Evolutionary conservation across 1,139 yeast species (phyloP).

Genomic region (Nadsonia starkeyi-henricii): DNA sequence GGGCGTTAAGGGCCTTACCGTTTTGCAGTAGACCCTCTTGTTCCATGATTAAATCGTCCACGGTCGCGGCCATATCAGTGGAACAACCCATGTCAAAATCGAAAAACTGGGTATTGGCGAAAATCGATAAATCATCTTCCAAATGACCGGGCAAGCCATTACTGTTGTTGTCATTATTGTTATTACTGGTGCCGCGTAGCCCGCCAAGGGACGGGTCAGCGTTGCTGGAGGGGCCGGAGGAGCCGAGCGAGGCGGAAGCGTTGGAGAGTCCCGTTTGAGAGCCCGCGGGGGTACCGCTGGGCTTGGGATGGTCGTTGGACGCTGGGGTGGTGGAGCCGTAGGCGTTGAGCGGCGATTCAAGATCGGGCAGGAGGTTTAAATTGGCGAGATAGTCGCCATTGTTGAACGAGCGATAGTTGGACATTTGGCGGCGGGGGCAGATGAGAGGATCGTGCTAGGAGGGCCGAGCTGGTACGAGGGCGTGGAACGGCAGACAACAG

Average conservation of each 20-base stretch:
- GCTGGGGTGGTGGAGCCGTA: not conserved
- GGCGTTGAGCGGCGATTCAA: slow-evolving; percentile 3
- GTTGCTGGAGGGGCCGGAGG: not conserved
- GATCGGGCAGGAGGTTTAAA: slow-evolving; percentile 9
- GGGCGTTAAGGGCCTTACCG: slow-evolving; percentile 10
- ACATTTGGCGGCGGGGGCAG: slow-evolving; percentile 7
- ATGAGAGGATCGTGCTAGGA: not conserved
- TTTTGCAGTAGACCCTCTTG: slow-evolving; percentile 26
- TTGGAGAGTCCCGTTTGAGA: no score
- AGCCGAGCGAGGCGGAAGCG: not conserved
- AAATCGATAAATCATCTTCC: slow-evolving; percentile 27
- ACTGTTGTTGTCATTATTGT: not conserved
- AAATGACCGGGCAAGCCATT: not conserved
- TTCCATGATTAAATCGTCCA: slow-evolving; percentile 27
- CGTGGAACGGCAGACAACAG: no score
- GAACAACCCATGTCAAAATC: slow-evolving; percentile 31
- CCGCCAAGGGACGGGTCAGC: not conserved
- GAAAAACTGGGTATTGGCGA: slow-evolving; percentile 30
- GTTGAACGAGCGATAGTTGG: slow-evolving; percentile 3
- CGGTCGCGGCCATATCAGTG: slow-evolving; percentile 28
- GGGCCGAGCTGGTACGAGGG: not conserved
- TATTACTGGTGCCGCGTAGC: slow-evolving; percentile 6
- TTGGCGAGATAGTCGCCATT: slow-evolving; percentile 6
- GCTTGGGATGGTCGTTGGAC: no score
- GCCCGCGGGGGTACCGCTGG: no score